Evolutionary conservation across 2,329 filamentous ascomycete genomes (phyloP).

Genomic region (Alternaria sp.): DNA sequence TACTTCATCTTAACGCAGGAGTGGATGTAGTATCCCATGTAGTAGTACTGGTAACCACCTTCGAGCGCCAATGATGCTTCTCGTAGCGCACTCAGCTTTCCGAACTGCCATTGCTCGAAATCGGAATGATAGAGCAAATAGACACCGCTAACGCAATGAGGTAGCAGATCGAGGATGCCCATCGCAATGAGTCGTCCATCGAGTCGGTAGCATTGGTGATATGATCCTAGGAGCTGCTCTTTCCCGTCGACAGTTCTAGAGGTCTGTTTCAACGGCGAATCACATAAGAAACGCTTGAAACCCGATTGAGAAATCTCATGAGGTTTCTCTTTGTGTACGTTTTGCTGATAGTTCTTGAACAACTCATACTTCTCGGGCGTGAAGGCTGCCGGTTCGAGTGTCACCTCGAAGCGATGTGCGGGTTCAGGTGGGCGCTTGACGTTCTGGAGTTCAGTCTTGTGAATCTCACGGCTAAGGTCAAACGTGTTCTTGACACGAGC

Average conservation of each 20-base stretch:
- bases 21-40: slow-evolving; percentile 85
- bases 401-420: slow-evolving; percentile 71
- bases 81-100: slow-evolving; percentile 76
- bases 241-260: slow-evolving; percentile 57
- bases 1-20: slow-evolving; percentile 83
- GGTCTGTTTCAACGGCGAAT: slow-evolving; percentile 66
- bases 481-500: slow-evolving; percentile 72
- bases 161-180: slow-evolving; percentile 77
- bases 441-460: slow-evolving; percentile 67
- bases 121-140: slow-evolving; percentile 84
- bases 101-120: slow-evolving; percentile 71
- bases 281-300: slow-evolving; percentile 77
- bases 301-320: slow-evolving; percentile 64
- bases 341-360: slow-evolving; percentile 75
- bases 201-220: slow-evolving; percentile 81
- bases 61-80: slow-evolving; percentile 76
- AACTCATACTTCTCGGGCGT: slow-evolving; percentile 77
- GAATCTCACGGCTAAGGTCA: slow-evolving; percentile 69
- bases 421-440: slow-evolving; percentile 67
- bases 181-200: slow-evolving; percentile 78
- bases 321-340: slow-evolving; percentile 72
- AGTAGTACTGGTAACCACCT: slow-evolving; percentile 76
- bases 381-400: slow-evolving; percentile 72
- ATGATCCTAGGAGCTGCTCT: slow-evolving; percentile 70
- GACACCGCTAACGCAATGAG: slow-evolving; percentile 78